These are phyloP conservation scores for Aechmea fasciata DNA, from an alignment of 176 grass and related monocot species.

Conservation along the genomic window DNA sequence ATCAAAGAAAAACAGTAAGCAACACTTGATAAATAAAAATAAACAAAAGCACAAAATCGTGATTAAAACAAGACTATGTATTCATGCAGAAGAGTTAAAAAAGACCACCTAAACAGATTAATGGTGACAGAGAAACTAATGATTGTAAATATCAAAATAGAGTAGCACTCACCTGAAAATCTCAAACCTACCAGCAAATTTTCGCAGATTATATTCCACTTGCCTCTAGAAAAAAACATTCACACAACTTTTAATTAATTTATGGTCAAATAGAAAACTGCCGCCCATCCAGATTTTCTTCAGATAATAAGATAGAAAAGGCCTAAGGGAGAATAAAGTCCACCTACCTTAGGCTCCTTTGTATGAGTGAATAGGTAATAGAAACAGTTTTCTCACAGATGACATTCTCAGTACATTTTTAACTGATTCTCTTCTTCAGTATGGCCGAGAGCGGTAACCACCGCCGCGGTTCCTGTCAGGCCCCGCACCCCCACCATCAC, in stretches of 20 bases:
- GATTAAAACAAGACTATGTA: background rate
- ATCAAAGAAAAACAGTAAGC: background rate
- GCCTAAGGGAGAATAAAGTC: constrained; percentile 23
- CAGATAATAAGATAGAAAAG: constrained; percentile 39
- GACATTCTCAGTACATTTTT: constrained; percentile 60
- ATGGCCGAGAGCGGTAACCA: constrained; percentile 72
- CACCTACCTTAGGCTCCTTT: constrained; percentile 75
- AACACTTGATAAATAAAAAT: constrained; percentile 10
- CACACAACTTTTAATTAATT: constrained; percentile 63
- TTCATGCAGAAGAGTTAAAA: background rate
- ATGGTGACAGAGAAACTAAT: constrained; percentile 4
- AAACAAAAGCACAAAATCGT: constrained; percentile 3
- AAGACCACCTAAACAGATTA: background rate
- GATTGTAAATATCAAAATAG: constrained; percentile 25
- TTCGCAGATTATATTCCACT: constrained; percentile 70
- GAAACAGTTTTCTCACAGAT: constrained; percentile 74
- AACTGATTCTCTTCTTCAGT: constrained; percentile 64
- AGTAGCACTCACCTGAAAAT: constrained; percentile 80
- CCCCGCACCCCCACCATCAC: constrained; percentile 73
- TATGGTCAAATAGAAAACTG: constrained; percentile 27
- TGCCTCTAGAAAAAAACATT: constrained; percentile 74
- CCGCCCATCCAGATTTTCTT: constrained; percentile 37
- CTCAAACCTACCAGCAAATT: constrained; percentile 64
- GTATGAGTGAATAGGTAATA: constrained; percentile 59
- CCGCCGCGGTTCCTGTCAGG: constrained; percentile 80